Percentiles rank a stretch among this genome's conserved stretches.
phyloP scores from a whole-genome alignment of 805 yeast species.

The Cyberlindnera meyerae region DNA sequence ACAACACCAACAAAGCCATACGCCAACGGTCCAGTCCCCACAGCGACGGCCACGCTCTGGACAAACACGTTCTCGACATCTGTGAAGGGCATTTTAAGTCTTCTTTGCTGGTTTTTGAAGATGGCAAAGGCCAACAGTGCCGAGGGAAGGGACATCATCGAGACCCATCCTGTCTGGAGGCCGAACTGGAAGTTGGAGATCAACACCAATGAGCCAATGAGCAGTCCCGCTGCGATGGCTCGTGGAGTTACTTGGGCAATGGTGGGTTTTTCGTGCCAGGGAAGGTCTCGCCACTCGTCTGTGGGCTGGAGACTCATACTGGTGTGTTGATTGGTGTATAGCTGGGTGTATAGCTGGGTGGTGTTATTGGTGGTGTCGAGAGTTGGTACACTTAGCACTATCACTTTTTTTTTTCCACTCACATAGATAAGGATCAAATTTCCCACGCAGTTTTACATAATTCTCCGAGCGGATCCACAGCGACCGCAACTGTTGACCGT shows the following conservation, averaged over 20 bases:
- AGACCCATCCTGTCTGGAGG: constrained; percentile 97
- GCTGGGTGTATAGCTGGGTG: no score
- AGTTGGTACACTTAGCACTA: no score
- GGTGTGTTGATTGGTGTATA: no score
- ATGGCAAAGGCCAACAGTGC: constrained; percentile 83
- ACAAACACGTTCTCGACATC: constrained; percentile 94
- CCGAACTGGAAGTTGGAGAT: constrained; percentile 95
- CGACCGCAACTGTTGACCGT: no score
- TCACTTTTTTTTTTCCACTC: no score
- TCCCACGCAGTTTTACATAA: no score
- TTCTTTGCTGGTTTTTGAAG: constrained; percentile 51
- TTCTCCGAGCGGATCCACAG: no score
- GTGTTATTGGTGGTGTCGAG: no score
- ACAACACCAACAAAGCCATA: constrained; percentile 93
- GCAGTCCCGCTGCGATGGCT: constrained; percentile 69
- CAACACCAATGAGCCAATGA: constrained; percentile 82
- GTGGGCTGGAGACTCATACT: no score
- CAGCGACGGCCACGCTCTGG: constrained; percentile 92
- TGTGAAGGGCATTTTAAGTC: constrained; percentile 45
- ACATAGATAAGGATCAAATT: no score
- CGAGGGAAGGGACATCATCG: constrained; percentile 97
- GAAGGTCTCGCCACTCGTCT: constrained; percentile 18
- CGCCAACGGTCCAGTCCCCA: constrained; percentile 95
- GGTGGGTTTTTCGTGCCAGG: constrained; percentile 38
- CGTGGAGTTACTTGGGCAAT: constrained; percentile 67